These are phyloP conservation scores for Ustilago sp. DNA, from an alignment of 1,284 basidiomycete genomes.

Conservation along the genomic window DNA sequence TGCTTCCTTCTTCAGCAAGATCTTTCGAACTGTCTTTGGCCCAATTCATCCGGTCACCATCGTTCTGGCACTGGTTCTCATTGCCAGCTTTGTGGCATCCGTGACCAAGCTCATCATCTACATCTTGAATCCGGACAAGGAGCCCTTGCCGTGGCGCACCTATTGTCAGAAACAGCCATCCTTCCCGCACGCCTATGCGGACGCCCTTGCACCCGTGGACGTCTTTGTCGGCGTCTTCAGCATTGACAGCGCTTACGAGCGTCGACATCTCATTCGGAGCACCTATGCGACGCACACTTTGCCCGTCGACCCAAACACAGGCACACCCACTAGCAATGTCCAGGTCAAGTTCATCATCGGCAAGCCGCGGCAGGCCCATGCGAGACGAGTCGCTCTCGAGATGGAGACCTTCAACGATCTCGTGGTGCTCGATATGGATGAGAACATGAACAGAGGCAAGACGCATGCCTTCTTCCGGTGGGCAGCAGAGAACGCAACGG, in stretches of 20 bases:
- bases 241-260: conserved; percentile 80
- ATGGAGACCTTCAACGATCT: conserved; percentile 94
- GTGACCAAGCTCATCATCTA: conserved; percentile 77
- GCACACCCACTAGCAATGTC: conserved; percentile 75
- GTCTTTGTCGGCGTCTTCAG: conserved; percentile 92
- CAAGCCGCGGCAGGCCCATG: conserved; percentile 82
- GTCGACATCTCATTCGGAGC: conserved; percentile 87
- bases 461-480: conserved; percentile 84
- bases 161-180: conserved; percentile 79
- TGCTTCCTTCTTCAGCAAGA: conserved; percentile 39
- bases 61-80: conserved; percentile 51
- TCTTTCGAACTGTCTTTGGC: conserved; percentile 52
- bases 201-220: conserved; percentile 85
- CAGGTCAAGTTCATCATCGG: conserved; percentile 92
- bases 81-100: conserved; percentile 56
- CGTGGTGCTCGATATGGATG: conserved; percentile 82
- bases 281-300: conserved; percentile 84
- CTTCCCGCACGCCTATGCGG: conserved; percentile 72
- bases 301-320: conserved; percentile 65
- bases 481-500: conserved; percentile 90
- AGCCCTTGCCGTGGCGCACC: conserved; percentile 89
- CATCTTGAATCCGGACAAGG: conserved; percentile 94
- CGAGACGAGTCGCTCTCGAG: conserved; percentile 83
- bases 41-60: conserved; percentile 58
- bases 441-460: conserved; percentile 94